phyloP scores from a whole-genome alignment of 2,329 filamentous ascomycete species.

The Phialocephala sp. region DNA sequence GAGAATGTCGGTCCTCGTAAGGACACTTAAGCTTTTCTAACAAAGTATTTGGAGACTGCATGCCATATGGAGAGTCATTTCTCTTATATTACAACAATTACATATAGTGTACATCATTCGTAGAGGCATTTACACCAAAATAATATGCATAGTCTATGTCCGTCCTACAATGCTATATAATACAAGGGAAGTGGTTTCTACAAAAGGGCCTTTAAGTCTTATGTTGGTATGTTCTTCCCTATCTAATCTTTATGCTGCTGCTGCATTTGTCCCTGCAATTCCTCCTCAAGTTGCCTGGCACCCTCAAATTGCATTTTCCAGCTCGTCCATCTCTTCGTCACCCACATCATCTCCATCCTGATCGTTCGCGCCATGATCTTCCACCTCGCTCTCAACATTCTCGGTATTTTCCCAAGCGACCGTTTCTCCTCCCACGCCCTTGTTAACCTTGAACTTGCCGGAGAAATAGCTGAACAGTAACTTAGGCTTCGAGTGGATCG shows the following conservation, averaged over 20 bases:
- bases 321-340: not conserved
- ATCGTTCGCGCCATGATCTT: not conserved
- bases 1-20: no score
- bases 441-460: not conserved
- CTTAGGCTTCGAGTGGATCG: not conserved
- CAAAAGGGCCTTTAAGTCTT: conserved; percentile 16
- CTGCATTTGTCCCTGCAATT: conserved; percentile 43
- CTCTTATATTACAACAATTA: not conserved
- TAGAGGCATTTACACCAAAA: not conserved
- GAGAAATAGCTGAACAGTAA: not conserved
- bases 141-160: not conserved
- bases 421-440: not conserved
- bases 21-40: no score
- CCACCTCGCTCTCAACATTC: not conserved
- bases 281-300: conserved; percentile 25
- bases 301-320: not conserved
- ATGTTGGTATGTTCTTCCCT: conserved; percentile 34
- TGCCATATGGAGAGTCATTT: not conserved
- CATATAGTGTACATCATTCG: not conserved
- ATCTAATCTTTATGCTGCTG: conserved; percentile 39
- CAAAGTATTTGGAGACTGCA: no score
- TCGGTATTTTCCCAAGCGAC: not conserved
- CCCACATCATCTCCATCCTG: not conserved
- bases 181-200: conserved; percentile 1
- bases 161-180: not conserved